A percentile compares a stretch with the other conserved stretches of the same genome.
Conservation (phyloP, 2,329 filamentous ascomycete genomes). For the Cytospora schulzeri region DNA sequence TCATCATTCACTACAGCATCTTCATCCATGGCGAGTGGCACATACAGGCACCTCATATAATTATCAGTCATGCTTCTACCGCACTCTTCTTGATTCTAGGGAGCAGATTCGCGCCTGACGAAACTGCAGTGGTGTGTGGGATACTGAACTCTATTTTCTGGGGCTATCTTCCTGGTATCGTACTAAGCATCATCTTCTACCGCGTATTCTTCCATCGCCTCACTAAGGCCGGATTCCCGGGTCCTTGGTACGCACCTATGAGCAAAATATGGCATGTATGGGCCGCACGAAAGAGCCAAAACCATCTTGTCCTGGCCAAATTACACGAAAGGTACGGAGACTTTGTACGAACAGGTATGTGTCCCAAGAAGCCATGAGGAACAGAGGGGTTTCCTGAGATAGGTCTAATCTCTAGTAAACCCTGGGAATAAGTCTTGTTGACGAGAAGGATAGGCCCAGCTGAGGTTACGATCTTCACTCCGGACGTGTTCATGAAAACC, state of each 20-base stretch:
- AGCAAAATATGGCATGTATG: not conserved
- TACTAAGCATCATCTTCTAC: not conserved
- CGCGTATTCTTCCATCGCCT: not conserved
- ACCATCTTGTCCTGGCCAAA: not conserved
- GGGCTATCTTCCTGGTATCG: not conserved
- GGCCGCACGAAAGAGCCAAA: not conserved
- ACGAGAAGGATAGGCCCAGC: not conserved
- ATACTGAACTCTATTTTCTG: no score
- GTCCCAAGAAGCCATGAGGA: no score
- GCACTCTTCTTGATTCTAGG: no score
- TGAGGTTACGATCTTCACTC: not conserved
- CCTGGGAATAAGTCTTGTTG: no score
- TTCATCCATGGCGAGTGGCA: no score
- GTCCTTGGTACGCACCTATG: not conserved
- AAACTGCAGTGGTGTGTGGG: no score
- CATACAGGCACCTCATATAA: no score
- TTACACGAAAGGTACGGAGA: not conserved
- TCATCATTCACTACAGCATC: no score
- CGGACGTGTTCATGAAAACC: conserved; percentile 28
- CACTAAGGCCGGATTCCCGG: not conserved
- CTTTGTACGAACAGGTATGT: conserved; percentile 1
- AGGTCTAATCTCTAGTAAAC: no score
- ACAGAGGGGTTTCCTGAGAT: no score
- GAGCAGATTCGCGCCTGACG: no score
- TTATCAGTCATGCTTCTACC: no score